Evolutionary conservation across 2,329 filamentous ascomycete genomes (phyloP).

Genomic region (Talaromyces verruculosus): DNA sequence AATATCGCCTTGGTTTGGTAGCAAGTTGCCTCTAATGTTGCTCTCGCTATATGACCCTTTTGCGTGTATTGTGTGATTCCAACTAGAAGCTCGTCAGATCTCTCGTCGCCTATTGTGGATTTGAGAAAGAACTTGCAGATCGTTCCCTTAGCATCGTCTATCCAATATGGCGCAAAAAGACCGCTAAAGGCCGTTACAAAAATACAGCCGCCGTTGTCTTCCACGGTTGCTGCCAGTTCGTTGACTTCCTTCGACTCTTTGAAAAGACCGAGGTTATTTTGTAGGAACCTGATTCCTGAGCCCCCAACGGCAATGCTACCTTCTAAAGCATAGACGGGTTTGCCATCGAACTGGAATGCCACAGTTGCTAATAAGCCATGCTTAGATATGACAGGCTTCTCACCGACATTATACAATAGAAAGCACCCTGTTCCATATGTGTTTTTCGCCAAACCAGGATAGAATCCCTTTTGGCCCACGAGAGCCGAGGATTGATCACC

Average conservation of each 20-base stretch:
- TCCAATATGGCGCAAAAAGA: slow-evolving; percentile 91
- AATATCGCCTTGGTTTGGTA: slow-evolving; percentile 91
- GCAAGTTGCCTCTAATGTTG: slow-evolving; percentile 86
- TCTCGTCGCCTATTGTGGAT: slow-evolving; percentile 8
- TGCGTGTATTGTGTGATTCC: slow-evolving; percentile 83
- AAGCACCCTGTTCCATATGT: slow-evolving; percentile 91
- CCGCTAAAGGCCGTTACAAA: slow-evolving; percentile 90
- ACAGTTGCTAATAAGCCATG: slow-evolving; percentile 81
- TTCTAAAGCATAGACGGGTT: slow-evolving; percentile 76
- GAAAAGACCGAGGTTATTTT: slow-evolving; percentile 64
- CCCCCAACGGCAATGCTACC: slow-evolving; percentile 81
- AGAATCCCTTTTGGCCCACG: slow-evolving; percentile 82
- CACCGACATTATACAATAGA: slow-evolving; percentile 82
- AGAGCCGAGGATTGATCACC: slow-evolving; percentile 85
- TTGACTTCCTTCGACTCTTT: slow-evolving; percentile 62
- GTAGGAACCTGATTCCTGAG: slow-evolving; percentile 73
- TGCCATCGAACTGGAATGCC: slow-evolving; percentile 73
- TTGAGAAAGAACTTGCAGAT: slow-evolving; percentile 55
- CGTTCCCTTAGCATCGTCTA: slow-evolving; percentile 88
- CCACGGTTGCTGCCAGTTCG: slow-evolving; percentile 62
- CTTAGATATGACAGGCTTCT: slow-evolving; percentile 78
- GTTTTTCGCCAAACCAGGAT: slow-evolving; percentile 80
- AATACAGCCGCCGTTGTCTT: slow-evolving; percentile 78
- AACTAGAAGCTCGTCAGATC: slow-evolving; percentile 47
- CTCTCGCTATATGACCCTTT: slow-evolving; percentile 81